Percentiles rank a stretch among this genome's conserved stretches.
Evolutionary conservation across 345 rosid species (phyloP).

Genomic region (Salix udensis): DNA sequence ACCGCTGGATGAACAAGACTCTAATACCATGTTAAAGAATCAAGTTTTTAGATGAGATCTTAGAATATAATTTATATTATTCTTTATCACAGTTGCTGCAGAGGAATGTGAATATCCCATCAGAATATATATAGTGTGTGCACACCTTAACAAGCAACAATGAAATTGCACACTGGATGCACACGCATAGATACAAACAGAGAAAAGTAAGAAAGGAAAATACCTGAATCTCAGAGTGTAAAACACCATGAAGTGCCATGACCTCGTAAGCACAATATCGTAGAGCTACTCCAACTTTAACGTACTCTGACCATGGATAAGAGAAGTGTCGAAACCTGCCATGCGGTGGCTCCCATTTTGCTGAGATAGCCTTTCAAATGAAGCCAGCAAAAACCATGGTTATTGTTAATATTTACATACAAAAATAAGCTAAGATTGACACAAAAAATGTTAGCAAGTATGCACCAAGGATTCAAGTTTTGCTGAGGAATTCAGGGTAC

Average conservation of each 20-base stretch:
- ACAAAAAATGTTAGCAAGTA: not conserved
- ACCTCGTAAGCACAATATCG: constrained; percentile 62
- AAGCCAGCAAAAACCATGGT: constrained; percentile 11
- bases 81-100: not conserved
- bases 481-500: constrained; percentile 45
- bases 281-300: constrained; percentile 59
- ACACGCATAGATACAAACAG: not conserved
- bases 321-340: constrained; percentile 58
- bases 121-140: not conserved
- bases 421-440: not conserved
- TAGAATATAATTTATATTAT: too few relatives aligned
- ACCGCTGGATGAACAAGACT: too few relatives aligned
- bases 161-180: constrained; percentile 1
- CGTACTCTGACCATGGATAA: constrained; percentile 69
- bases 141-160: not conserved
- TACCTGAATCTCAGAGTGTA: constrained; percentile 73
- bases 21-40: too few relatives aligned
- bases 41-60: too few relatives aligned
- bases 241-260: constrained; percentile 71
- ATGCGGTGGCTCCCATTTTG: constrained; percentile 76
- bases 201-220: not conserved
- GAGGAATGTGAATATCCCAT: constrained; percentile 31
- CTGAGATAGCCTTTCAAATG: constrained; percentile 41
- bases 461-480: constrained; percentile 54
- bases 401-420: not conserved